These are phyloP conservation scores for Hypoxylon intermedium DNA, from an alignment of 495 filamentous ascomycete genomes.

Conservation along the genomic window DNA sequence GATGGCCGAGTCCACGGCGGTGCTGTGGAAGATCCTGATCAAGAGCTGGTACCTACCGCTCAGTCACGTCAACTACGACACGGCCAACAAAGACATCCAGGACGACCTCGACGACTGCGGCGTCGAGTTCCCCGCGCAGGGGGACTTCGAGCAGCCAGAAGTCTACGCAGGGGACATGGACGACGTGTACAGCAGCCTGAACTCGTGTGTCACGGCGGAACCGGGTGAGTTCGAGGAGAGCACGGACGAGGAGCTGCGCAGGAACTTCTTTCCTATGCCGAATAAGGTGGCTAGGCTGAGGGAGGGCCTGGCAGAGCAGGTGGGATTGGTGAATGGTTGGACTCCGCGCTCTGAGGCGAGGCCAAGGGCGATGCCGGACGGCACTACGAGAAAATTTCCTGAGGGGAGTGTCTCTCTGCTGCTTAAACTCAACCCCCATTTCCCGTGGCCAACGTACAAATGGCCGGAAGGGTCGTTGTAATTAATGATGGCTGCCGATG, in stretches of 20 bases:
- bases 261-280: not conserved
- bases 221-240: slow-evolving; percentile 28
- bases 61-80: slow-evolving; percentile 25
- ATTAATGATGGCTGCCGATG: not conserved
- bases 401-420: slow-evolving; percentile 19
- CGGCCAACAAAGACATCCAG: slow-evolving; percentile 20
- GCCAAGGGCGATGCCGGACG: slow-evolving; percentile 6
- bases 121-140: slow-evolving; percentile 12
- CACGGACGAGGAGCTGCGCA: slow-evolving; percentile 4
- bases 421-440: slow-evolving; percentile 12
- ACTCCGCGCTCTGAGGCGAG: not conserved
- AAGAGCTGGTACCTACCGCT: slow-evolving; percentile 20
- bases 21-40: slow-evolving; percentile 29
- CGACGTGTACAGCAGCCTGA: not conserved
- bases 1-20: slow-evolving; percentile 9
- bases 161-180: slow-evolving; percentile 13
- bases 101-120: slow-evolving; percentile 26
- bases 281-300: slow-evolving; percentile 13
- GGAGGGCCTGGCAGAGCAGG: slow-evolving; percentile 15
- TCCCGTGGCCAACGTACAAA: slow-evolving; percentile 28
- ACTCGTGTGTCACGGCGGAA: slow-evolving; percentile 1
- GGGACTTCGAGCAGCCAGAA: slow-evolving; percentile 12
- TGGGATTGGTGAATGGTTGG: slow-evolving; percentile 12
- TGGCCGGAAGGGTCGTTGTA: slow-evolving; percentile 33
- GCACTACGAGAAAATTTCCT: slow-evolving; percentile 24